These are phyloP conservation scores for Hirsutella rhossiliensis DNA, from an alignment of 2,329 filamentous ascomycete species.

Conservation along the genomic window DNA sequence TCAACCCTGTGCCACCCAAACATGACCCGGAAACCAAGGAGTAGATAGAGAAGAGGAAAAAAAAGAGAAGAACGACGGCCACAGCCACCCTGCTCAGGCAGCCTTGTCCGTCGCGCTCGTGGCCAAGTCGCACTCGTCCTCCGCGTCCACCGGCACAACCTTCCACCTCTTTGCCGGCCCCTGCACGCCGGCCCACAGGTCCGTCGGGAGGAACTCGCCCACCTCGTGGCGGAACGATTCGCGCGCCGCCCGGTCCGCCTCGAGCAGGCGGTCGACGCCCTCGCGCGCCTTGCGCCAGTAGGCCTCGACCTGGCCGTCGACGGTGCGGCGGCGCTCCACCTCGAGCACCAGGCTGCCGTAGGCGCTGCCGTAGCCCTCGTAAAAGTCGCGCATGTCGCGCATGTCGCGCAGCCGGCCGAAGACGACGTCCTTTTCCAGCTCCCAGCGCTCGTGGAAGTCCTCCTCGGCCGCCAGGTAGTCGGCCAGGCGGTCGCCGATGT, in stretches of 20 bases:
- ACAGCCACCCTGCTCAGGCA: not conserved
- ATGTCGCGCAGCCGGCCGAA: conserved; percentile 61
- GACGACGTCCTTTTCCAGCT: conserved; percentile 60
- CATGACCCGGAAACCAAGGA: not conserved
- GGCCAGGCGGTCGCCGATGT: conserved; percentile 53
- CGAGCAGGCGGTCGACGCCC: conserved; percentile 62
- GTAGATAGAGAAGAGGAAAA: not conserved
- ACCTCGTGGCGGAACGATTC: conserved; percentile 72
- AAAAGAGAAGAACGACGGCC: not conserved
- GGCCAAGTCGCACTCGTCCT: conserved; percentile 3
- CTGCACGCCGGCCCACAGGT: conserved; percentile 73
- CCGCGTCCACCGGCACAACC: conserved; percentile 26
- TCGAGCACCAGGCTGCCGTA: conserved; percentile 82
- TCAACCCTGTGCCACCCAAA: not conserved
- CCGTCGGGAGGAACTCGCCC: conserved; percentile 75
- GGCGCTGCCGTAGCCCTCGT: conserved; percentile 72
- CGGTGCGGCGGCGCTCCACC: conserved; percentile 59
- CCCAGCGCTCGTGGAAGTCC: conserved; percentile 58
- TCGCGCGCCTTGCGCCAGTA: conserved; percentile 69
- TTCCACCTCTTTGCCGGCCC: conserved; percentile 42
- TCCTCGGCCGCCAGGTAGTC: conserved; percentile 52
- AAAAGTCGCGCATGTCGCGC: conserved; percentile 66
- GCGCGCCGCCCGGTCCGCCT: conserved; percentile 59
- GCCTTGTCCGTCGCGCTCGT: not conserved
- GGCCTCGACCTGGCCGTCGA: conserved; percentile 61